Conservation (phyloP, 805 yeast species). For the Torulaspora franciscae region DNA sequence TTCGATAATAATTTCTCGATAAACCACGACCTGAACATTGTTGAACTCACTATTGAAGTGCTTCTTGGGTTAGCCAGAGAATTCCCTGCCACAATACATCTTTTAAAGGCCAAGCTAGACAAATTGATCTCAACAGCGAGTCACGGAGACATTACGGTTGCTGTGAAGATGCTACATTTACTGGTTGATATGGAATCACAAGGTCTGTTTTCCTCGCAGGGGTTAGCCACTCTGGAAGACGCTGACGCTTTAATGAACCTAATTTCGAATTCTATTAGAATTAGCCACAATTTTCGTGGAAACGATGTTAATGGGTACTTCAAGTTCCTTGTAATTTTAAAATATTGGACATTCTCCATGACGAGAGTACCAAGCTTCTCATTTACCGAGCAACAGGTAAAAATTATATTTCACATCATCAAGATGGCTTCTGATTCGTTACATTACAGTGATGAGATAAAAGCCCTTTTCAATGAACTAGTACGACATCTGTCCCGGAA, state of each 20-base stretch:
- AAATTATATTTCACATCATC: constrained; percentile 22
- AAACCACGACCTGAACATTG: constrained; percentile 18
- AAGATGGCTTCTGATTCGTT: constrained; percentile 18
- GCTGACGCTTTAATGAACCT: neutral
- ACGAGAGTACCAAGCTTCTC: neutral
- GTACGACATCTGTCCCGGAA: constrained; percentile 1
- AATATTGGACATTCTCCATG: constrained; percentile 15
- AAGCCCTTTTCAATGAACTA: constrained; percentile 1
- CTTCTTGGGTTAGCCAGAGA: constrained; percentile 1
- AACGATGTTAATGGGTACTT: constrained; percentile 4
- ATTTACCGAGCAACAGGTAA: constrained; percentile 5
- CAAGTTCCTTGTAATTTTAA: constrained; percentile 27
- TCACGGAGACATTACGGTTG: neutral
- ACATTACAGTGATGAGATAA: neutral
- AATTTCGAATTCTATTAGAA: neutral
- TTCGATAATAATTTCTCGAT: constrained; percentile 17
- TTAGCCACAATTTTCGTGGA: neutral
- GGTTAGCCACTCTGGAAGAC: neutral
- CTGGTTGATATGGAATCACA: constrained; percentile 5
- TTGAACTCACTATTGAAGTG: constrained; percentile 11
- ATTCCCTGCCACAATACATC: neutral
- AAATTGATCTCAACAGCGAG: neutral
- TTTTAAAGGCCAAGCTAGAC: neutral
- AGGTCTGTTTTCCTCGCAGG: neutral
- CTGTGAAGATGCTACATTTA: constrained; percentile 2